Conservation (phyloP, 2,329 filamentous ascomycete species). For the Talaromyces sp. region DNA sequence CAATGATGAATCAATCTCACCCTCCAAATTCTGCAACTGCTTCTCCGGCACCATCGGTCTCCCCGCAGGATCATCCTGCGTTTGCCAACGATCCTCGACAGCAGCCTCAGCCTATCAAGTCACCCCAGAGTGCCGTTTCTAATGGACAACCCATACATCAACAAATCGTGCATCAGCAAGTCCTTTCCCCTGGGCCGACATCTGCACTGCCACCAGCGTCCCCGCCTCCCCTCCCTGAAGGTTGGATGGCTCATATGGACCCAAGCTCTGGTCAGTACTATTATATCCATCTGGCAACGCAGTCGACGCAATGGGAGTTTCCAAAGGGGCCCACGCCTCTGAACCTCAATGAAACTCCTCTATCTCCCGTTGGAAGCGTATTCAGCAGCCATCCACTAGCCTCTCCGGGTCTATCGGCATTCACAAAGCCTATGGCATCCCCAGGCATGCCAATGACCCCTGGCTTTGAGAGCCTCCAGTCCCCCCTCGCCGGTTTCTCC, state of each 20-base stretch:
- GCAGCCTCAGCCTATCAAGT: slow-evolving; percentile 39
- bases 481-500: slow-evolving; percentile 78
- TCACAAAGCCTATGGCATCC: slow-evolving; percentile 65
- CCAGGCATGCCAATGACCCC: slow-evolving; percentile 82
- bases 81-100: slow-evolving; percentile 81
- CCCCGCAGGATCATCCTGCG: slow-evolving; percentile 71
- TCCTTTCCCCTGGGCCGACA: slow-evolving; percentile 39
- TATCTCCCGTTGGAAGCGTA: slow-evolving; percentile 79
- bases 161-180: slow-evolving; percentile 26
- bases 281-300: slow-evolving; percentile 93
- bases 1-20: slow-evolving; percentile 23
- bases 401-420: slow-evolving; percentile 66
- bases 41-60: slow-evolving; percentile 33
- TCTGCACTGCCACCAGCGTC: slow-evolving; percentile 68
- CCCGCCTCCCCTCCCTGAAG: slow-evolving; percentile 90
- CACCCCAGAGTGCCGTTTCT: slow-evolving; percentile 42
- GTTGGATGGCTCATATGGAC: slow-evolving; percentile 97
- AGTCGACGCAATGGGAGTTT: slow-evolving; percentile 98
- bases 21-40: slow-evolving; percentile 23
- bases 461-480: slow-evolving; percentile 81
- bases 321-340: slow-evolving; percentile 92
- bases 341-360: slow-evolving; percentile 75
- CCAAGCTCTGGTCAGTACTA: slow-evolving; percentile 97
- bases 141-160: slow-evolving; percentile 28
- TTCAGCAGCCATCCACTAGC: slow-evolving; percentile 71